Percentiles rank a stretch among this genome's conserved stretches.
These are phyloP conservation scores for Filobasidium uniguttulatum DNA, from an alignment of 1,284 basidiomycete species.

Conservation along the genomic window DNA sequence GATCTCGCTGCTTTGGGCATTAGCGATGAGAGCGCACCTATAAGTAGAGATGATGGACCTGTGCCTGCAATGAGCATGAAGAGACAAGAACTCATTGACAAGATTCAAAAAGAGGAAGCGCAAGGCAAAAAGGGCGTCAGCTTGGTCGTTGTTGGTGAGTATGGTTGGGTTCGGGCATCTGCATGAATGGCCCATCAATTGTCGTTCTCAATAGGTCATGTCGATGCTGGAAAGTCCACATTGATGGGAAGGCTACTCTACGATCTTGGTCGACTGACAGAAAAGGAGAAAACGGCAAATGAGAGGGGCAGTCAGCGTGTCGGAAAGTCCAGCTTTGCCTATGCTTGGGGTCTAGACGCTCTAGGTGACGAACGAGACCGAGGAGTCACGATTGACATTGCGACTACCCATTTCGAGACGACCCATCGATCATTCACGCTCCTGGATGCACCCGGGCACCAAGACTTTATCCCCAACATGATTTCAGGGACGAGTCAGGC, in stretches of 20 bases:
- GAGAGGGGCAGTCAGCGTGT: conserved; percentile 80
- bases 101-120: conserved; percentile 51
- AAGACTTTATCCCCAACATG: conserved; percentile 98
- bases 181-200: neutral
- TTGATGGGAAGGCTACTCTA: conserved; percentile 89
- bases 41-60: conserved; percentile 21
- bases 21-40: conserved; percentile 38
- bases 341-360: conserved; percentile 95
- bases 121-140: conserved; percentile 59
- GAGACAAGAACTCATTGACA: conserved; percentile 70
- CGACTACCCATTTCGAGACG: conserved; percentile 67
- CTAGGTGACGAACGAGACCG: conserved; percentile 83
- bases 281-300: conserved; percentile 70
- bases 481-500: conserved; percentile 96
- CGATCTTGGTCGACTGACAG: conserved; percentile 74
- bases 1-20: conserved; percentile 67
- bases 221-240: conserved; percentile 97
- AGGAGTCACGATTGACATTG: conserved; percentile 96
- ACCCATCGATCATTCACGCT: conserved; percentile 70
- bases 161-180: neutral
- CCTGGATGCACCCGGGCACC: conserved; percentile 91
- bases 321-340: conserved; percentile 90
- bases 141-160: conserved; percentile 81
- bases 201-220: conserved; percentile 55
- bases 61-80: conserved; percentile 56